phyloP scores from a whole-genome alignment of 495 filamentous ascomycete genomes.

The Podospora comata region DNA sequence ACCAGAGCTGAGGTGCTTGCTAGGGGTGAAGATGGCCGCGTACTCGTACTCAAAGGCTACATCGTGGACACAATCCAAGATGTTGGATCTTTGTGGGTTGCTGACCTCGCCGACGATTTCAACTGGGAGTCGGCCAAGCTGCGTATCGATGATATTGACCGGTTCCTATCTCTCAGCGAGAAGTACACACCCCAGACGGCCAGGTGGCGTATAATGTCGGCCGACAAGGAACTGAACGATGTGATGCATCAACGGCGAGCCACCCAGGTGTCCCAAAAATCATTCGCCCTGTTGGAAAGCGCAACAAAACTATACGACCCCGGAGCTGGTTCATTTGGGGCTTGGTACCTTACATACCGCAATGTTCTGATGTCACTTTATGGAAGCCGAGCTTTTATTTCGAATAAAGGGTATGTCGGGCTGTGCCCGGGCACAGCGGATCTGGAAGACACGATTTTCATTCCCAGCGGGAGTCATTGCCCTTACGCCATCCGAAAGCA shows the following conservation, averaged over 20 bases:
- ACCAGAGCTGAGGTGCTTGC: not conserved
- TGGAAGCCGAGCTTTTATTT: not conserved
- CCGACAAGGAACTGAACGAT: not conserved
- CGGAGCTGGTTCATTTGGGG: not conserved
- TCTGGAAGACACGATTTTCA: slow-evolving; percentile 1
- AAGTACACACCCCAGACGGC: not conserved
- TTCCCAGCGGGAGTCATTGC: slow-evolving; percentile 4
- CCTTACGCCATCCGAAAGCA: not conserved
- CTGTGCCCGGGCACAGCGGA: not conserved
- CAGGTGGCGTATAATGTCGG: not conserved
- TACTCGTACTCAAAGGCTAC: not conserved
- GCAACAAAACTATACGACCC: not conserved
- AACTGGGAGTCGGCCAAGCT: not conserved
- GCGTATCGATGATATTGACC: not conserved
- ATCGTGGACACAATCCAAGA: not conserved
- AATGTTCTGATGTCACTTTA: not conserved
- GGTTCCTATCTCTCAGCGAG: not conserved
- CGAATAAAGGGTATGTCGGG: not conserved
- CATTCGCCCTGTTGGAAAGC: not conserved
- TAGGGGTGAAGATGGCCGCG: not conserved
- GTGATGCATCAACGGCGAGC: not conserved
- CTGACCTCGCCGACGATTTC: not conserved
- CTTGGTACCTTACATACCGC: not conserved
- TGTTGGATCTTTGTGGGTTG: not conserved
- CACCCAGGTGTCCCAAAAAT: not conserved